These are phyloP conservation scores for Phialophora verrucosa DNA, from an alignment of 2,329 filamentous ascomycete genomes.

Conservation along the genomic window DNA sequence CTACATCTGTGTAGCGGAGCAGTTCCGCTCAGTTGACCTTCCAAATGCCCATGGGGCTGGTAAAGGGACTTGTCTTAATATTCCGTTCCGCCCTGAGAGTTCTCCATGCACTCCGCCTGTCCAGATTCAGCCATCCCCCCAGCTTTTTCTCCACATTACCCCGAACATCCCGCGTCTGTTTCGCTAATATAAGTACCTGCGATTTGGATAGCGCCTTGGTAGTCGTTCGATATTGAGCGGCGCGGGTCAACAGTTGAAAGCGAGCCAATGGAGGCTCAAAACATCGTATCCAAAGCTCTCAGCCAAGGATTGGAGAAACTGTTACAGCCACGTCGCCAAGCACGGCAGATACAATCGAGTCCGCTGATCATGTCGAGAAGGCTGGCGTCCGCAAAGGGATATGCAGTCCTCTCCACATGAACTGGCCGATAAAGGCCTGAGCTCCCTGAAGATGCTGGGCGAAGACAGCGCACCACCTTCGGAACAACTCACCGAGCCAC, in stretches of 20 bases:
- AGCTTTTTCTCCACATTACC: conserved; percentile 12
- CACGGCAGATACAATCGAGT: conserved; percentile 2
- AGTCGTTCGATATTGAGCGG: neutral
- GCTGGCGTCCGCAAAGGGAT: neutral
- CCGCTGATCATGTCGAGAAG: neutral
- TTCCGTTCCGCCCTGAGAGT: neutral
- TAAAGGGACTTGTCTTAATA: neutral
- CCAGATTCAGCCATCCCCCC: neutral
- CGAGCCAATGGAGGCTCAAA: conserved; percentile 3
- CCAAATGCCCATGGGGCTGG: neutral
- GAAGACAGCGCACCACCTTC: neutral
- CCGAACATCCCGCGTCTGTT: neutral
- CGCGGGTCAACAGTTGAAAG: neutral
- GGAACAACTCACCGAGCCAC: neutral
- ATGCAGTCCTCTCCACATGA: neutral
- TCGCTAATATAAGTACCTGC: neutral
- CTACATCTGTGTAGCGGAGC: neutral
- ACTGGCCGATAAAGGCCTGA: neutral
- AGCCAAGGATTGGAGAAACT: neutral
- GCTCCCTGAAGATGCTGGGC: neutral
- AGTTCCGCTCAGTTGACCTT: neutral
- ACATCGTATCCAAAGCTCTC: neutral
- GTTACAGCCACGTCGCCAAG: neutral
- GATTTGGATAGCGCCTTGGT: neutral
- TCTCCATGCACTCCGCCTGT: neutral